These are phyloP conservation scores for Sugiyamaella xylanicola DNA, from an alignment of 1,139 yeast species.

Conservation along the genomic window DNA sequence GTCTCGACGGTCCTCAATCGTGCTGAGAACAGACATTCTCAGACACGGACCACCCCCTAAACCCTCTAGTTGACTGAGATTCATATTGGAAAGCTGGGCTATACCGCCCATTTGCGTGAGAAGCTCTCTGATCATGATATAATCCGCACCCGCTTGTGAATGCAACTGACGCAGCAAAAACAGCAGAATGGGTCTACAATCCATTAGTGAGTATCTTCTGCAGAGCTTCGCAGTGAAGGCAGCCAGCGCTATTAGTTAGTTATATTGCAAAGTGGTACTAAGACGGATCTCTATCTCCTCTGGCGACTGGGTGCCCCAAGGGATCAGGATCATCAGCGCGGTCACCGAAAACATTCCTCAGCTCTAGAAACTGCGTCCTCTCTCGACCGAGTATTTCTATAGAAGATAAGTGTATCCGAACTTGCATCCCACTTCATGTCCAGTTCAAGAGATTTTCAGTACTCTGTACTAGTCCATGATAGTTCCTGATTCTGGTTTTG, in stretches of 20 bases:
- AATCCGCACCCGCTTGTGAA: slow-evolving; percentile 60
- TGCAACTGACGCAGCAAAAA: slow-evolving; percentile 69
- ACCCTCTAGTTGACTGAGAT: slow-evolving; percentile 64
- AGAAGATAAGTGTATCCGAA: no score
- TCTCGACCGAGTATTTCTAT: no score
- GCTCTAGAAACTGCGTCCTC: no score
- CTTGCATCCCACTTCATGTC: no score
- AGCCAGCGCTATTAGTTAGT: slow-evolving; percentile 41
- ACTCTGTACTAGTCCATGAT: no score
- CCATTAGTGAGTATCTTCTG: slow-evolving; percentile 41
- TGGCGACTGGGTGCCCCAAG: no score
- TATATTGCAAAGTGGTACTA: no score
- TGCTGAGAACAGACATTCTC: slow-evolving; percentile 56
- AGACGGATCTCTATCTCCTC: no score
- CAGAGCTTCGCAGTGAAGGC: slow-evolving; percentile 45
- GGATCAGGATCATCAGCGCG: no score
- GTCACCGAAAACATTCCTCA: no score
- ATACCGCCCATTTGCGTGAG: slow-evolving; percentile 81
- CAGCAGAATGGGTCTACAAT: slow-evolving; percentile 49
- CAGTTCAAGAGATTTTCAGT: no score
- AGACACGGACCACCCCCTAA: slow-evolving; percentile 67
- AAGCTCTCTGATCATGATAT: slow-evolving; percentile 69
- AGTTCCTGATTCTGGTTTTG: no score
- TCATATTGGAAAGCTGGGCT: slow-evolving; percentile 64
- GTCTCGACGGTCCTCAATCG: slow-evolving; percentile 58